A percentile compares a stretch with the other conserved stretches of the same genome.
Evolutionary conservation across 2,329 filamentous ascomycete genomes (phyloP).

Genomic region (Pseudogymnoascus destructans): DNA sequence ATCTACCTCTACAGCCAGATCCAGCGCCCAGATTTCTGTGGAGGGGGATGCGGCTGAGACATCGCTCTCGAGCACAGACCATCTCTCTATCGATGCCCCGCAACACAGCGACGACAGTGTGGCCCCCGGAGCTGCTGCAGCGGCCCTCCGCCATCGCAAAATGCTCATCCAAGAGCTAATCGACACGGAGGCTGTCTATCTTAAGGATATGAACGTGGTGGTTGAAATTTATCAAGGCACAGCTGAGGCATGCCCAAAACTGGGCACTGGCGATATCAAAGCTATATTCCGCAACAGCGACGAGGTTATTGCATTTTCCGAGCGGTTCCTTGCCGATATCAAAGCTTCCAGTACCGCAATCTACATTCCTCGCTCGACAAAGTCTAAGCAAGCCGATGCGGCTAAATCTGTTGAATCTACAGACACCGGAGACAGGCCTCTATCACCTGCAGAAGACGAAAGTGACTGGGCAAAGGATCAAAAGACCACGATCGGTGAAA

Average conservation of each 20-base stretch:
- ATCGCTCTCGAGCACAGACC: constrained; percentile 7
- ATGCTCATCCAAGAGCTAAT: constrained; percentile 84
- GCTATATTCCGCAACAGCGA: constrained; percentile 86
- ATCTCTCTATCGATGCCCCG: constrained; percentile 3
- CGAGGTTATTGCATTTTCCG: constrained; percentile 79
- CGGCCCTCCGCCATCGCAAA: constrained; percentile 65
- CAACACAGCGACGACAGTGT: constrained; percentile 28
- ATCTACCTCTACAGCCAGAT: constrained; percentile 24
- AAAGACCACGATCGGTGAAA: constrained; percentile 23
- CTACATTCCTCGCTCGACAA: constrained; percentile 46
- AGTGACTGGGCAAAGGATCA: constrained; percentile 18
- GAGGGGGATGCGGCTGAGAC: constrained; percentile 10
- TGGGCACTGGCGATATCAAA: constrained; percentile 75
- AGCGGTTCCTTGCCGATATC: constrained; percentile 62
- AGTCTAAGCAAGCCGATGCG: constrained; percentile 30
- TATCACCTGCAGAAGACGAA: neutral
- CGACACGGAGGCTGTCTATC: constrained; percentile 83
- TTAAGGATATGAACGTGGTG: constrained; percentile 92
- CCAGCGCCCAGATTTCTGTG: constrained; percentile 22
- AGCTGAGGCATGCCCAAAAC: constrained; percentile 63
- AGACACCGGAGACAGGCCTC: constrained; percentile 16
- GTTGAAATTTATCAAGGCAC: constrained; percentile 97
- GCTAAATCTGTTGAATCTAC: constrained; percentile 13
- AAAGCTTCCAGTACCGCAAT: constrained; percentile 69
- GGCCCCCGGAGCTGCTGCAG: constrained; percentile 43